Base-by-base conservation (phyloP, 495 filamentous ascomycete species). In the Hypomontagnella monticulosa region DNA sequence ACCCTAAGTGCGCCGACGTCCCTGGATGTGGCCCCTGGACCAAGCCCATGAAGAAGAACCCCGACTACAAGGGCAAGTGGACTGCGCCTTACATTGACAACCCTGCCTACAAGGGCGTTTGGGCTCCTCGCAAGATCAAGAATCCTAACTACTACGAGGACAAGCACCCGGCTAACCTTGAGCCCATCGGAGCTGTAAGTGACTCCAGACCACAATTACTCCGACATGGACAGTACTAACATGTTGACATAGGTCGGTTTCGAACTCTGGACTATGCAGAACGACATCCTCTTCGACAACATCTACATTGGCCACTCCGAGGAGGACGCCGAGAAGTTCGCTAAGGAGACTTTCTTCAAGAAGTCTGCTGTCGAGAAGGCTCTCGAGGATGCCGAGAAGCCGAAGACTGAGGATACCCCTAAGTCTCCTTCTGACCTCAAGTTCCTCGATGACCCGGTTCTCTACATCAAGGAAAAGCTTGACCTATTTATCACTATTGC, bases 251-350 rank as follows among this genome's bases (percentile, higher is more conserved):
- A 92, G 88, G 92, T 97, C 82, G 94, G 95, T 70, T 97, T 97
- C 71, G 96, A 98, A 80, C 91, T 99, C 81, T 99, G 95, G 95
- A 98, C 96, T 71, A 99, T 99, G 95, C 95, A 97, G 76, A 96
- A 89, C 78, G 91, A 97, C 77, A 97, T 98, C 66, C 88, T 97
- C 70, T 99, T 99, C 73, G 93, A 98, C 87, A 99, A 99, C 88
- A 93, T 99, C 85, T 99, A 98, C 87, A 90, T 99, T 79, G 96
- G 96, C 66, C 96, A 99, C 88, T 99, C 96, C 42, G 78, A 92
- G 68, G 92, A 91, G 74, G 96, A 99, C 69, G 96, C 96, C 61
- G 87, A 89, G 78, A 90, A 93, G 81, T 83, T 99, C 67, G 89
- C 94, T 76, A 79, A 91, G 48, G 91, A 97, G 84, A 95, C 92